A percentile compares a stretch with the other conserved stretches of the same genome.
phyloP scores from a whole-genome alignment of 176 grass and related monocot species.

The Avena atlantica region DNA sequence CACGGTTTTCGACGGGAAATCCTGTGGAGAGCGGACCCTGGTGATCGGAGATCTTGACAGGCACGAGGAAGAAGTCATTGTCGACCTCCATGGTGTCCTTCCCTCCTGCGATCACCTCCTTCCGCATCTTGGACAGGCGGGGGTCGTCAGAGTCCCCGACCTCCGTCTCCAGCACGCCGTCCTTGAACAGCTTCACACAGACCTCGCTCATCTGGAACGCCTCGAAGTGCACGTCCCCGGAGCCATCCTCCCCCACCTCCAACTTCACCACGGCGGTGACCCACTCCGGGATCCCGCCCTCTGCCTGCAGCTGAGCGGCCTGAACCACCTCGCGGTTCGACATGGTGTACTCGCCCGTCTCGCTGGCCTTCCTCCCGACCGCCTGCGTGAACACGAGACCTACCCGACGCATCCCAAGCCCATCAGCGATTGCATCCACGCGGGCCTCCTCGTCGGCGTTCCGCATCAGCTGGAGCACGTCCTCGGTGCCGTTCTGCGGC shows the following conservation, averaged over 20 bases:
- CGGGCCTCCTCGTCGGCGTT: conserved; percentile 72
- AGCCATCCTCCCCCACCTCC: conserved; percentile 69
- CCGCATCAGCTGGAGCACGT: conserved; percentile 61
- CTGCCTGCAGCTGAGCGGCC: conserved; percentile 69
- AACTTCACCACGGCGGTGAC: conserved; percentile 89
- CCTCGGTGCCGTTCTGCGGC: conserved; percentile 74
- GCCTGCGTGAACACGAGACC: conserved; percentile 95
- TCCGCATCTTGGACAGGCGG: conserved; percentile 75
- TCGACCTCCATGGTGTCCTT: conserved; percentile 93
- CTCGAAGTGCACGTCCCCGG: conserved; percentile 88
- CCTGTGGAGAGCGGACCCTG: conserved; percentile 74
- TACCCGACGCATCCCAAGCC: conserved; percentile 79
- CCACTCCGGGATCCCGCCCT: conserved; percentile 79
- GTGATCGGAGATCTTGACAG: conserved; percentile 96
- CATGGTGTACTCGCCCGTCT: conserved; percentile 86
- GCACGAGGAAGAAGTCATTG: conserved; percentile 95
- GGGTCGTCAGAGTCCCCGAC: conserved; percentile 69
- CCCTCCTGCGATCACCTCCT: conserved; percentile 77
- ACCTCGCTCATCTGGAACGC: conserved; percentile 98
- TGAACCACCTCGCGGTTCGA: conserved; percentile 86
- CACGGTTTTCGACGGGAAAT: conserved; percentile 85
- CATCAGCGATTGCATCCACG: conserved; percentile 73
- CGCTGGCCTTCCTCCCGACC: conserved; percentile 74
- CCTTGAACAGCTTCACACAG: conserved; percentile 87
- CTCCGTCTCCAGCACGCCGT: conserved; percentile 74